phyloP scores from a whole-genome alignment of 1,139 yeast genomes.

The Pichia cactophila region DNA sequence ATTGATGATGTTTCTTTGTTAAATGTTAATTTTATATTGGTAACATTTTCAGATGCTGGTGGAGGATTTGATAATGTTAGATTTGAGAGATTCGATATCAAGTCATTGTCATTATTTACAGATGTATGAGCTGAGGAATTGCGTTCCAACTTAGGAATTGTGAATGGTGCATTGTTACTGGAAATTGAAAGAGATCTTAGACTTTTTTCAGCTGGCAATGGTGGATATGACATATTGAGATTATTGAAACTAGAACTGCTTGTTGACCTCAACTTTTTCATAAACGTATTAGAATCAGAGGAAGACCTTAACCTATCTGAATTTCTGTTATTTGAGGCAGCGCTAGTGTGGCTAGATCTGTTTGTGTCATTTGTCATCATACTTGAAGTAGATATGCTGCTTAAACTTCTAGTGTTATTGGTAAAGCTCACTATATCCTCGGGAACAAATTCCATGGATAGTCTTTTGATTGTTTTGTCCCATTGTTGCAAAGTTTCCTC shows the following conservation, averaged over 20 bases:
- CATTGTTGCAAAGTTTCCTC: slow-evolving; percentile 69
- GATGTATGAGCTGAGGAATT: slow-evolving; percentile 10
- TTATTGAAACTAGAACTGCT: slow-evolving; percentile 24
- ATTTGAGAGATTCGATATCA: slow-evolving; percentile 14
- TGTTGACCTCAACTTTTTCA: slow-evolving; percentile 22
- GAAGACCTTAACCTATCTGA: slow-evolving; percentile 18
- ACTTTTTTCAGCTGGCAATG: slow-evolving; percentile 23
- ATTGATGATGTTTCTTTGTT: slow-evolving; percentile 30
- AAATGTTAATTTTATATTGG: slow-evolving; percentile 45
- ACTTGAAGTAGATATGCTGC: slow-evolving; percentile 8
- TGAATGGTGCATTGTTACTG: slow-evolving; percentile 2
- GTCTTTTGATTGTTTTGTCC: slow-evolving; percentile 35
- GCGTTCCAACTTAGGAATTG: slow-evolving; percentile 4
- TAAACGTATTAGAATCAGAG: slow-evolving; percentile 17
- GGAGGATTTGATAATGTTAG: slow-evolving; percentile 13
- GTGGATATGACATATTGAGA: slow-evolving; percentile 19
- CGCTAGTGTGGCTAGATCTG: slow-evolving; percentile 11
- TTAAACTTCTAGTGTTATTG: slow-evolving; percentile 10
- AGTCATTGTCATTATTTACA: slow-evolving; percentile 6
- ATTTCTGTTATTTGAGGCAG: slow-evolving; percentile 6
- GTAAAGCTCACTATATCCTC: slow-evolving; percentile 7
- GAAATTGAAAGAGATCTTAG: slow-evolving; percentile 26
- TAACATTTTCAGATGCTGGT: slow-evolving; percentile 11
- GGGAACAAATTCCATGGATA: slow-evolving; percentile 10
- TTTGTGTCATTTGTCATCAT: slow-evolving; percentile 14